Evolutionary conservation across 306 rosid genomes (phyloP).

Genomic region (Trifolium pratense): DNA sequence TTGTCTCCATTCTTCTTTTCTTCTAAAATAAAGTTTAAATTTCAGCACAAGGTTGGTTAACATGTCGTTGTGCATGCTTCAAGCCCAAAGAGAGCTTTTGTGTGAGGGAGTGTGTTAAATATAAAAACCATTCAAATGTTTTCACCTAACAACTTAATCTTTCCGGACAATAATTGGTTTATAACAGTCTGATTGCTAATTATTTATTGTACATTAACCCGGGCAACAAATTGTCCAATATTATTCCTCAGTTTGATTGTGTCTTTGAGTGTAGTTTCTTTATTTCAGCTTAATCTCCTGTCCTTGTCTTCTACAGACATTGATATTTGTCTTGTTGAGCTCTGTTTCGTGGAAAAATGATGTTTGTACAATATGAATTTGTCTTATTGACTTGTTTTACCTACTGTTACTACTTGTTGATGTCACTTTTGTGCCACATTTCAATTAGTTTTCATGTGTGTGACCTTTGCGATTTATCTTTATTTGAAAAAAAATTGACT

Average conservation of each 20-base stretch:
- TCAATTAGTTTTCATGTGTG: constrained; percentile 1
- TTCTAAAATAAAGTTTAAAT: constrained; percentile 5
- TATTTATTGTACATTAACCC: constrained; percentile 22
- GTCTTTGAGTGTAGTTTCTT: constrained; percentile 11
- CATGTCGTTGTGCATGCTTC: not conserved
- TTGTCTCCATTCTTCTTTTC: constrained; percentile 12
- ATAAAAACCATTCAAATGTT: not conserved
- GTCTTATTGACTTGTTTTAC: constrained; percentile 14
- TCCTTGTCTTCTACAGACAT: constrained; percentile 9
- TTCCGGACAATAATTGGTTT: constrained; percentile 1
- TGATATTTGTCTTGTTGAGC: constrained; percentile 19
- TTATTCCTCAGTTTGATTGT: constrained; percentile 30
- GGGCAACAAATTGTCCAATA: not conserved
- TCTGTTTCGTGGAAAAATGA: constrained; percentile 10
- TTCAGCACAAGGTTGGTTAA: constrained; percentile 13
- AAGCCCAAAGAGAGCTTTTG: constrained; percentile 10
- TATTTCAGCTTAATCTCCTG: not conserved
- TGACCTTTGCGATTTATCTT: constrained; percentile 15
- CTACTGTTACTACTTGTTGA: constrained; percentile 9
- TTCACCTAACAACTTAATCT: constrained; percentile 4
- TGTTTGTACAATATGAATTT: not conserved
- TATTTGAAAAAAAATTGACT: not conserved
- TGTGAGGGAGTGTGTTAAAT: not conserved
- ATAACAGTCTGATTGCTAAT: not conserved
- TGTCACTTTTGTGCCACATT: constrained; percentile 14